A percentile compares a stretch with the other conserved stretches of the same genome.
Conservation (phyloP, 2,329 filamentous ascomycete genomes). For the Leptodontidium sp. region DNA sequence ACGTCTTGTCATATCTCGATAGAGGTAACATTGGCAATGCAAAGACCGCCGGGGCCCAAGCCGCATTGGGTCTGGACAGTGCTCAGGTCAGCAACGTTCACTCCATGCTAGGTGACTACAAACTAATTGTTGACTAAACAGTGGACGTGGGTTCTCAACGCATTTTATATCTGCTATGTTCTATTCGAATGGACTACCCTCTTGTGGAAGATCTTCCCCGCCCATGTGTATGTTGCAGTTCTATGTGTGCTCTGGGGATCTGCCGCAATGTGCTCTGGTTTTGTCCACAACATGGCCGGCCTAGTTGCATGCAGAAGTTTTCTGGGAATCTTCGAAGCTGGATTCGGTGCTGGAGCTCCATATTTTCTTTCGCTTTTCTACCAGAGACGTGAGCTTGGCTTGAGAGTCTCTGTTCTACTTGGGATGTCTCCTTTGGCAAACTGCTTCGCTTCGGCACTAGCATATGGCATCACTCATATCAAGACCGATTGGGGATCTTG, state of each 20-base stretch:
- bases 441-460: conserved; percentile 48
- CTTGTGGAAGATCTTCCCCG: conserved; percentile 41
- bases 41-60: conserved; percentile 31
- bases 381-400: conserved; percentile 46
- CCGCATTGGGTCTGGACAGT: conserved; percentile 24
- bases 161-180: conserved; percentile 34
- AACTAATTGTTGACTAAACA: background rate
- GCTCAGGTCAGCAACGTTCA: conserved; percentile 14
- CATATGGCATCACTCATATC: conserved; percentile 47
- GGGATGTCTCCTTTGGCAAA: conserved; percentile 47
- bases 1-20: conserved; percentile 35
- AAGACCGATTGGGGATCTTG: conserved; percentile 42
- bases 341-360: conserved; percentile 43
- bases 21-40: conserved; percentile 40
- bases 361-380: conserved; percentile 49
- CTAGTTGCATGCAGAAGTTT: conserved; percentile 33
- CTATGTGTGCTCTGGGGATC: conserved; percentile 38
- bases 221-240: conserved; percentile 37
- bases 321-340: conserved; percentile 46
- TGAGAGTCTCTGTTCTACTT: conserved; percentile 44
- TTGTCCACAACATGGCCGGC: conserved; percentile 27
- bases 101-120: no score
- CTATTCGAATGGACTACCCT: conserved; percentile 33
- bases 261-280: conserved; percentile 32
- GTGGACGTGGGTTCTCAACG: conserved; percentile 32